Conservation (phyloP, 2,329 filamentous ascomycete species). For the Penicillium sp. region DNA sequence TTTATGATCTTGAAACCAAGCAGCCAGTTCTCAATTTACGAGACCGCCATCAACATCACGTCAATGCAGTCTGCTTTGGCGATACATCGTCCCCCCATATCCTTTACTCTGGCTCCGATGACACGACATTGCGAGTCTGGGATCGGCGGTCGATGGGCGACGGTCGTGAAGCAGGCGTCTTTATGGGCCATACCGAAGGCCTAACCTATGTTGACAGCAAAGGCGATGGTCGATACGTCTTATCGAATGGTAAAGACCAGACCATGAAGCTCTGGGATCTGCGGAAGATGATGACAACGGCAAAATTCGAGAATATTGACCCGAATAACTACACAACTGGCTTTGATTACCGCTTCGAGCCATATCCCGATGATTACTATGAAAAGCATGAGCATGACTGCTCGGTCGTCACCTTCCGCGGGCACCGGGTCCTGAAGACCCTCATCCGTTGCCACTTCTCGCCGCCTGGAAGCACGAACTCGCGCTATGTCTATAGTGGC, state of each 20-base stretch:
- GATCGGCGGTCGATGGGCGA: slow-evolving; percentile 70
- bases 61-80: slow-evolving; percentile 95
- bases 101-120: slow-evolving; percentile 92
- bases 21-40: slow-evolving; percentile 69
- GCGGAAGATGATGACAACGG: slow-evolving; percentile 77
- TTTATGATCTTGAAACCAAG: slow-evolving; percentile 86
- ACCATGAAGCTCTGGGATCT: slow-evolving; percentile 97
- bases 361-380: slow-evolving; percentile 55
- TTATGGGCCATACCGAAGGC: slow-evolving; percentile 64
- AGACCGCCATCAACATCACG: slow-evolving; percentile 77
- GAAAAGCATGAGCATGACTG: slow-evolving; percentile 76
- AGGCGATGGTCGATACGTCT: slow-evolving; percentile 81
- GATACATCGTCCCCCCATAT: slow-evolving; percentile 87
- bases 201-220: slow-evolving; percentile 72
- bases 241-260: slow-evolving; percentile 94
- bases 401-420: slow-evolving; percentile 88
- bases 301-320: slow-evolving; percentile 55
- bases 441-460: slow-evolving; percentile 95
- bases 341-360: slow-evolving; percentile 62
- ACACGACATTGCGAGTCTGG: slow-evolving; percentile 93
- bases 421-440: slow-evolving; percentile 83
- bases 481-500: slow-evolving; percentile 88
- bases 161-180: slow-evolving; percentile 61
- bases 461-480: slow-evolving; percentile 79
- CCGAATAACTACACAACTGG: slow-evolving; percentile 54